Conservation (phyloP, 768 basidiomycete species). For the Punctularia strigosozonata region DNA sequence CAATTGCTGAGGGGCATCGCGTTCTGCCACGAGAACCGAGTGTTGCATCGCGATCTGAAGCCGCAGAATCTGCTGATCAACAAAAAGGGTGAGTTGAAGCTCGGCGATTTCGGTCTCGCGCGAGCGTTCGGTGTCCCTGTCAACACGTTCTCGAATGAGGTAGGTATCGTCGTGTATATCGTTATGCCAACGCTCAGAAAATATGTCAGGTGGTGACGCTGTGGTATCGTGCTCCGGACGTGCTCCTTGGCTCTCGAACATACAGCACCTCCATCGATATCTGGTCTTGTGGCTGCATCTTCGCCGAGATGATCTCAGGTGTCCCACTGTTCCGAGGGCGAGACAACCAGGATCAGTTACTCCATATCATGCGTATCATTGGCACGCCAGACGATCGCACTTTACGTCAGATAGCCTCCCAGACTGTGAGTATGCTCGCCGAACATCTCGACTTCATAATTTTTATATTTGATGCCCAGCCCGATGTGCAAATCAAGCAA, state of each 20-base stretch:
- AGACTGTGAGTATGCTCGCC: constrained; percentile 54
- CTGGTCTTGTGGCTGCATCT: constrained; percentile 98
- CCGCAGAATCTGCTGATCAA: constrained; percentile 98
- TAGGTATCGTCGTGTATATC: constrained; percentile 14
- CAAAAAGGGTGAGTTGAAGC: constrained; percentile 89
- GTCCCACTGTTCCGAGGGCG: constrained; percentile 93
- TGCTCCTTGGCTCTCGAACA: constrained; percentile 90
- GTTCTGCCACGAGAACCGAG: constrained; percentile 97
- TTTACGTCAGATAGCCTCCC: constrained; percentile 77
- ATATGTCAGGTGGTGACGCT: constrained; percentile 77
- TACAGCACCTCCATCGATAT: constrained; percentile 98
- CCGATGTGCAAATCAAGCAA: constrained; percentile 73
- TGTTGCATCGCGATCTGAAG: constrained; percentile 94
- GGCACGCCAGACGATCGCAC: constrained; percentile 89
- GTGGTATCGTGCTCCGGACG: constrained; percentile 98
- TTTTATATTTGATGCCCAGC: constrained; percentile 28
- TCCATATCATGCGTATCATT: constrained; percentile 94
- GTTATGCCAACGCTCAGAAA: neutral
- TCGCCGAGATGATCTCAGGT: constrained; percentile 98
- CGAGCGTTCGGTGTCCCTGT: constrained; percentile 98
- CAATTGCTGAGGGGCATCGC: constrained; percentile 95
- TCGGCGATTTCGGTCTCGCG: constrained; percentile 96
- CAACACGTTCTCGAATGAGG: constrained; percentile 98
- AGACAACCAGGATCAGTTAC: constrained; percentile 95
- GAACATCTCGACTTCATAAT: neutral